Percentiles rank a stretch among this genome's conserved stretches.
These are phyloP conservation scores for Panicum virgatum DNA, from an alignment of 202 grass and related monocot species.

Conservation along the genomic window DNA sequence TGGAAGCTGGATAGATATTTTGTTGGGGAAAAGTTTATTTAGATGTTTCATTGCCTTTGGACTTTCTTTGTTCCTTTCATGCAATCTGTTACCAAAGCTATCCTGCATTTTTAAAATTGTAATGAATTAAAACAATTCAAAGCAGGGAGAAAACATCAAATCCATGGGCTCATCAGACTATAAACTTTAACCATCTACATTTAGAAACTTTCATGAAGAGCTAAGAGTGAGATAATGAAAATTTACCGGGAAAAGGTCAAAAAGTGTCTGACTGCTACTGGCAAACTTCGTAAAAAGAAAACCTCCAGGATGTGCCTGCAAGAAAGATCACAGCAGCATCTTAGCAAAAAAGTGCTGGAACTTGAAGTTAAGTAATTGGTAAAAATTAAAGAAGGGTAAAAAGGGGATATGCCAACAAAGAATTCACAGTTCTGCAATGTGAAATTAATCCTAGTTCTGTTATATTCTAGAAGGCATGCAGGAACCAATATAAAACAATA, in stretches of 20 bases:
- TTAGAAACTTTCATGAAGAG: conserved; percentile 16
- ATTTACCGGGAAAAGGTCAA: conserved; percentile 97
- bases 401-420: not conserved
- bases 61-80: conserved; percentile 98
- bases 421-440: not conserved
- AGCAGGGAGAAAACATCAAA: conserved; percentile 18
- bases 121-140: conserved; percentile 34
- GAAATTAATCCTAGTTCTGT: not conserved
- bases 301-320: conserved; percentile 95
- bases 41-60: conserved; percentile 97
- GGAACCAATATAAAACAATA: conserved; percentile 8
- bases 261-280: conserved; percentile 90
- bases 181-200: conserved; percentile 11
- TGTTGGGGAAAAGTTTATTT: conserved; percentile 93
- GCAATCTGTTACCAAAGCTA: conserved; percentile 83
- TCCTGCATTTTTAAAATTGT: conserved; percentile 54
- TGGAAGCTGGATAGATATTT: conserved; percentile 93
- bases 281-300: conserved; percentile 98
- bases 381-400: conserved; percentile 12
- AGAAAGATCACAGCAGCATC: conserved; percentile 30
- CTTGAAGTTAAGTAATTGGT: not conserved
- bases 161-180: conserved; percentile 14
- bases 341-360: conserved; percentile 22
- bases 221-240: conserved; percentile 17
- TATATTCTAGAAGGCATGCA: not conserved